Base-by-base conservation (phyloP, 345 rosid genomes). In the Ceriops decandra region DNA sequence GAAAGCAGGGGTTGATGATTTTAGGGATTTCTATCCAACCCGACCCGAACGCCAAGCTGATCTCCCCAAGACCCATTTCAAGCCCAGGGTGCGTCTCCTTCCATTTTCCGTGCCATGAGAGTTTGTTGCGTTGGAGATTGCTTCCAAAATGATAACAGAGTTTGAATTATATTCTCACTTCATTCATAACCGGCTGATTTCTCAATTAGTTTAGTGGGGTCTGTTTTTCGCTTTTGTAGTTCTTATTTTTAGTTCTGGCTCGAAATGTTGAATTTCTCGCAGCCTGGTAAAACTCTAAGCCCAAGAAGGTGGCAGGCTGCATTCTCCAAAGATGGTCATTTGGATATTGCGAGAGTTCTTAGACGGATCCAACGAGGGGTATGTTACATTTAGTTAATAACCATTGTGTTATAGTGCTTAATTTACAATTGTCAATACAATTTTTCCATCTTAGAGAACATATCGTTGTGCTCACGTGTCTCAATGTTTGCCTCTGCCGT, bases 281-380 rank as follows among this genome's bases (percentile, higher is more conserved):
- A 93, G 98, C 85, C 90, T 60, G 98, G 98, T 49, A 91, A 88
- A 74, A 93, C 97, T 57, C 90, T 93, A 35, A 88, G 98, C 73
- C 85, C 84, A 54, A 88, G 97, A 80, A 89, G 90, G 73, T 93
- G 98, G 96, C 86, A 91, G 69, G 85, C 96, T 32, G 89, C 93
- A 1, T 91, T 93, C 72, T 85, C 97, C 1, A 80, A 81, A 79
- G 88, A 91, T 70, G 99, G 97, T 26, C 90, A 78, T 70, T 75
- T 95, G 84, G 96, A 95, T 67, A 88, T 95, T 66, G 95, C 88
- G 5, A 88, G 77, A 76, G 96, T 91, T 38, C 97, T 95, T 54
- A 80, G 86, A 63, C 82, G 99, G 69, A 91, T 95, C 66, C 99
- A 91, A 74, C 85, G 93, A 32, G 99, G 97, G 81, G 99, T 95